Evolutionary conservation across 2,329 filamentous ascomycete genomes (phyloP).

Genomic region (Cladophialophora exuberans): DNA sequence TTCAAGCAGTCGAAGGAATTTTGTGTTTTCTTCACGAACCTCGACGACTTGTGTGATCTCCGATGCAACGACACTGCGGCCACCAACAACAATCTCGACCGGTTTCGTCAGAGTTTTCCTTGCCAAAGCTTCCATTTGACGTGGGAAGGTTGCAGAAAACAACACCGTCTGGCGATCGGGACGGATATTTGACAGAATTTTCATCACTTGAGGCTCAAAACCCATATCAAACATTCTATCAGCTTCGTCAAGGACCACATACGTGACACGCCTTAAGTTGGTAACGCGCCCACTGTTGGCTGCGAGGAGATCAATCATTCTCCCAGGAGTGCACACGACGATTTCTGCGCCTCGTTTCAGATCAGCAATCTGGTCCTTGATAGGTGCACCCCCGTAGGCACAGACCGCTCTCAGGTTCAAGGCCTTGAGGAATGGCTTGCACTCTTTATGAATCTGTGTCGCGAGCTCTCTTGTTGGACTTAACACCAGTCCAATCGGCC

Average conservation of each 20-base stretch:
- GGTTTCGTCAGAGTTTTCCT: constrained; percentile 85
- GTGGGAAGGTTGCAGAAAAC: constrained; percentile 95
- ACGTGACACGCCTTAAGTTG: constrained; percentile 85
- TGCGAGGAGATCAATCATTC: constrained; percentile 91
- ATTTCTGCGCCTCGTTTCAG: constrained; percentile 94
- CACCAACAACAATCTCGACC: constrained; percentile 90
- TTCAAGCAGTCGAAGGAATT: constrained; percentile 82
- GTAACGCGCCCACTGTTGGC: constrained; percentile 94
- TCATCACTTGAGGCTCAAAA: constrained; percentile 97
- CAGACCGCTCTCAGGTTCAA: constrained; percentile 85
- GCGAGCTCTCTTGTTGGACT: constrained; percentile 93
- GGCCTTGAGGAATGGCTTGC: constrained; percentile 89
- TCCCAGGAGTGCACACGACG: constrained; percentile 90
- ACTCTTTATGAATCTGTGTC: constrained; percentile 90
- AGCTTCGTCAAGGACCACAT: constrained; percentile 94
- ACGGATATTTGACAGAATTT: constrained; percentile 88
- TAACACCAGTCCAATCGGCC: constrained; percentile 85
- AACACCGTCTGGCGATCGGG: constrained; percentile 92
- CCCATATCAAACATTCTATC: constrained; percentile 99
- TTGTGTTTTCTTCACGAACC: constrained; percentile 77
- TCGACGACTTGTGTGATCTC: constrained; percentile 92
- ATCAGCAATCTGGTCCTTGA: constrained; percentile 96
- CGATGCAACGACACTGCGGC: constrained; percentile 69
- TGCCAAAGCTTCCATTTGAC: constrained; percentile 86
- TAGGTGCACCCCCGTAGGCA: constrained; percentile 91